Evolutionary conservation across 768 basidiomycete species (phyloP).

Genomic region (Hysterangium stoloniferum): DNA sequence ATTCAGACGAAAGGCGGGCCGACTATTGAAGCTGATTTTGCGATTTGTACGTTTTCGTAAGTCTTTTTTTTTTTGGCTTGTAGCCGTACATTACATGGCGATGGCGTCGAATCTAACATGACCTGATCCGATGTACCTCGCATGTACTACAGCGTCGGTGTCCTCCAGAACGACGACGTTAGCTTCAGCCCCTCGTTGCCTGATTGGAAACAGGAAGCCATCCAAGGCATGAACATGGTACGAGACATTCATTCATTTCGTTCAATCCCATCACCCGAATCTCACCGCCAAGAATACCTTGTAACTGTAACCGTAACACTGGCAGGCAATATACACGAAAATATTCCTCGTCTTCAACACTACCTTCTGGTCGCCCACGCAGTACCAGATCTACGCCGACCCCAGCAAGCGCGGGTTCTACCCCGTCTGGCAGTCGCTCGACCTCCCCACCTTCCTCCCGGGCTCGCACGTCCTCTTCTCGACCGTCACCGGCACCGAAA

Average conservation of each 20-base stretch:
- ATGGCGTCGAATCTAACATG: not conserved
- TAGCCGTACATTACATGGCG: not conserved
- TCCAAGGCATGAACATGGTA: constrained; percentile 12
- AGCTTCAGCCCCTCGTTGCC: constrained; percentile 7
- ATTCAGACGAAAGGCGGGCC: constrained; percentile 3
- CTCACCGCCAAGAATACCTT: not conserved
- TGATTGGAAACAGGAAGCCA: constrained; percentile 12
- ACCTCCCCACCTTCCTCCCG: constrained; percentile 49
- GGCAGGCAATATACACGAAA: constrained; percentile 12
- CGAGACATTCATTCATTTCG: not conserved
- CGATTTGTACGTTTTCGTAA: constrained; percentile 10
- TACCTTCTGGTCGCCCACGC: constrained; percentile 10
- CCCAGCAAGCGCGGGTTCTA: constrained; percentile 44
- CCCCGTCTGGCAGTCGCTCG: constrained; percentile 61
- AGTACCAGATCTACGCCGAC: constrained; percentile 9
- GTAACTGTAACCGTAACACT: not conserved
- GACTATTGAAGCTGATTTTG: constrained; percentile 8
- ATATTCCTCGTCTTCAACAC: constrained; percentile 10
- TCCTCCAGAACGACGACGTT: constrained; percentile 10
- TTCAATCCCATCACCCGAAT: not conserved
- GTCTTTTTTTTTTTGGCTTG: not conserved
- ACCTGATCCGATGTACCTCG: not conserved
- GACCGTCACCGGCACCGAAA: constrained; percentile 50
- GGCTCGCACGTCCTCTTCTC: constrained; percentile 52
- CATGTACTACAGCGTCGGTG: constrained; percentile 5